phyloP scores from a whole-genome alignment of 495 filamentous ascomycete genomes.

The Elasticomyces elasticus region DNA sequence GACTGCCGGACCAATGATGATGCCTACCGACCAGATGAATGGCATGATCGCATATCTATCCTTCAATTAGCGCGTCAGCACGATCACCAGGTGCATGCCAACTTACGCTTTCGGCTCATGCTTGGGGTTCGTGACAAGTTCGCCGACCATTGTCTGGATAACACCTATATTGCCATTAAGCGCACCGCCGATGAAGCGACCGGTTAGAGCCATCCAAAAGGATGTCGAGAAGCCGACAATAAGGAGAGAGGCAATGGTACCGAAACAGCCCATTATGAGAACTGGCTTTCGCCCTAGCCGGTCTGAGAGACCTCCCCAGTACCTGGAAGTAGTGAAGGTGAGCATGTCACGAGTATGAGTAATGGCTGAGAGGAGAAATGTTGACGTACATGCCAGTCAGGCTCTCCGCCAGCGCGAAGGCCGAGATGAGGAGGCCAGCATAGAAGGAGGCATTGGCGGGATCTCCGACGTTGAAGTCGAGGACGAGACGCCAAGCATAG shows the following conservation, averaged over 20 bases:
- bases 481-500: conserved; percentile 77
- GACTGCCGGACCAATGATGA: conserved; percentile 72
- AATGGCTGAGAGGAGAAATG: neutral
- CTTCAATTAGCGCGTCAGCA: conserved; percentile 35
- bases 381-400: conserved; percentile 55
- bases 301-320: conserved; percentile 77
- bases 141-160: conserved; percentile 87
- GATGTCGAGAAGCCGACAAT: conserved; percentile 74
- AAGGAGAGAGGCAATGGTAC: conserved; percentile 68
- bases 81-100: neutral
- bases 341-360: neutral
- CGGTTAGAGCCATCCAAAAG: conserved; percentile 66
- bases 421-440: conserved; percentile 75
- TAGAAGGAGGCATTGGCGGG: conserved; percentile 67
- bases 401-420: conserved; percentile 72
- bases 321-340: conserved; percentile 23
- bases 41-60: conserved; percentile 76
- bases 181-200: conserved; percentile 65
- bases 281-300: conserved; percentile 76
- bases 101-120: conserved; percentile 58
- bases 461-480: conserved; percentile 58
- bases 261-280: conserved; percentile 65
- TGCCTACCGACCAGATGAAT: conserved; percentile 79
- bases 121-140: conserved; percentile 65
- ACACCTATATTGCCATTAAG: conserved; percentile 85